These are phyloP conservation scores for Aleurites moluccanus DNA, from an alignment of 441 rosid species.

Conservation along the genomic window DNA sequence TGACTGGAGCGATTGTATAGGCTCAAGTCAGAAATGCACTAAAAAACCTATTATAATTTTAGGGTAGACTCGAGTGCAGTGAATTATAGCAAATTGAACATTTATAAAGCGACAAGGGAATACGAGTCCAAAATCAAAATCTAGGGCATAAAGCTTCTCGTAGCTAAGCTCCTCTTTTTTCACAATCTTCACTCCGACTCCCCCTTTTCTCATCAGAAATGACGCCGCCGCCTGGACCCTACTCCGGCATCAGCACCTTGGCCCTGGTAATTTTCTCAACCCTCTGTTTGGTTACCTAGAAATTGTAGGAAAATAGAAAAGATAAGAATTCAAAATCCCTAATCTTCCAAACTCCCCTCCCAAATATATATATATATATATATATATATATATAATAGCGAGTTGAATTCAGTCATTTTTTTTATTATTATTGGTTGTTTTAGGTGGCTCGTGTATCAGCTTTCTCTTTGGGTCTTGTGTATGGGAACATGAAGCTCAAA, in stretches of 20 bases:
- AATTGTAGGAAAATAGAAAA: neutral
- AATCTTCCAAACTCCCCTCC: too few relatives aligned
- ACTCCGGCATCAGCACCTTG: conserved; percentile 88
- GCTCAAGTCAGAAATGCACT: too few relatives aligned
- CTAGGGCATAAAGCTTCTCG: conserved; percentile 10
- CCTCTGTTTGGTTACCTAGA: conserved; percentile 4
- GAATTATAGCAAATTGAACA: too few relatives aligned
- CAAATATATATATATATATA: too few relatives aligned
- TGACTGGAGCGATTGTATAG: too few relatives aligned
- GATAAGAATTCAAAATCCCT: neutral
- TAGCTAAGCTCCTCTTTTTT: neutral
- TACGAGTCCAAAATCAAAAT: conserved; percentile 5
- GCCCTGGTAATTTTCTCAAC: conserved; percentile 52
- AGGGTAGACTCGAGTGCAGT: too few relatives aligned
- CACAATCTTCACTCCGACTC: neutral
- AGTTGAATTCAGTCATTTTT: too few relatives aligned
- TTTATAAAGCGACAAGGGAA: too few relatives aligned
- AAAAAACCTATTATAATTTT: too few relatives aligned
- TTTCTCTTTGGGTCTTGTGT: conserved; percentile 57
- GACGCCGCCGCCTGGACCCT: conserved; percentile 89
- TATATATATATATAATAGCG: too few relatives aligned
- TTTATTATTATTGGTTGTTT: too few relatives aligned
- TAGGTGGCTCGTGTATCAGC: conserved; percentile 78
- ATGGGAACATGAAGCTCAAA: conserved; percentile 65
- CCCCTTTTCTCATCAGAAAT: conserved; percentile 23